Percentiles rank a stretch among this genome's conserved stretches.
Conservation (phyloP, 805 yeast species). For the Barnettozyma siamensis region DNA sequence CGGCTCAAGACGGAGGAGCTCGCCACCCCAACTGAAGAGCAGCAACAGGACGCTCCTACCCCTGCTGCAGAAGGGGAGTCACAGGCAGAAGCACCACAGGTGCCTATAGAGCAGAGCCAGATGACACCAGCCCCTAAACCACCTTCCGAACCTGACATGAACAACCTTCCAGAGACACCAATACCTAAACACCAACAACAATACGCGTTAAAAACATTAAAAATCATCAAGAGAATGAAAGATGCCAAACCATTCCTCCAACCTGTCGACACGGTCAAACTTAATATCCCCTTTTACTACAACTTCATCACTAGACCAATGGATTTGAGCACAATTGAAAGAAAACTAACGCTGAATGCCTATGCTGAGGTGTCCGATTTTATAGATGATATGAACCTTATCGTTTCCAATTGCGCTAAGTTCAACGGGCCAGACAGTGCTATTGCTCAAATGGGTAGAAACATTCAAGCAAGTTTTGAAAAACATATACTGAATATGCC, state of each 20-base stretch:
- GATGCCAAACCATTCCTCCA: constrained; percentile 86
- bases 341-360: constrained; percentile 61
- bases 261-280: constrained; percentile 86
- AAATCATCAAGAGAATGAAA: constrained; percentile 82
- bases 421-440: constrained; percentile 83
- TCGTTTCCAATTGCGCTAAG: constrained; percentile 74
- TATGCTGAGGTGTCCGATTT: constrained; percentile 68
- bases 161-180: constrained; percentile 59
- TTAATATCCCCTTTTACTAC: constrained; percentile 87
- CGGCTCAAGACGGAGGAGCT: constrained; percentile 2
- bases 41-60: not conserved
- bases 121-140: constrained; percentile 70
- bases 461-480: constrained; percentile 86
- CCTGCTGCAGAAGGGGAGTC: not conserved
- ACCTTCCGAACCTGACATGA: constrained; percentile 65
- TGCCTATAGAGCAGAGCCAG: constrained; percentile 3
- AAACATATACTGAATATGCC: constrained; percentile 93
- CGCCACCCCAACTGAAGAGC: not conserved
- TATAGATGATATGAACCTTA: constrained; percentile 71
- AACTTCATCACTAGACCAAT: constrained; percentile 81
- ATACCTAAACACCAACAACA: constrained; percentile 80
- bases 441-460: constrained; percentile 88
- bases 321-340: constrained; percentile 90
- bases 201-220: constrained; percentile 70
- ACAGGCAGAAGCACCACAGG: too few species aligned